Evolutionary conservation across 306 rosid genomes (phyloP), one percentile per base, ranked within the genome.

Genomic region (Begonia masoniana): DNA sequence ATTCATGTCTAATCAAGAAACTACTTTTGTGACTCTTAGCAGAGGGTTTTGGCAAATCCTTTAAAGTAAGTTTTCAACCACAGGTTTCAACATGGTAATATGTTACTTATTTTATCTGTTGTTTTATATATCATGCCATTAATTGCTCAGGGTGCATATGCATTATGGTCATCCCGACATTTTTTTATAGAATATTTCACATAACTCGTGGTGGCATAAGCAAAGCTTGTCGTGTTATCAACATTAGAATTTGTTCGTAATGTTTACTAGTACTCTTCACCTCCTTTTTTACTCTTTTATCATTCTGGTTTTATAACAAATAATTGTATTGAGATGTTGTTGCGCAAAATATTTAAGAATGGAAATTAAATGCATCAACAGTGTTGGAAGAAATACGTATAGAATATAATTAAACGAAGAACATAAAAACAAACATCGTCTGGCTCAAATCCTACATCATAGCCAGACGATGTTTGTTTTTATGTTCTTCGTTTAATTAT

Each of bases 131-230:
- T 2, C 39, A 31, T 31, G 50, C 13, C 41, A 23, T 35, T 49
- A 61, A 48, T 61, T 68, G 21, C 68, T 65, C 73, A 89, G 97
- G 79, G 91, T 82, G 43, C 95, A 94, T 13, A 74, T 89, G 95
- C 97, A 89, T 77, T 89, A 89, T 73, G 97, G 95, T 23, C 97
- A 89, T 78, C 94, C 97, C 43, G 97, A 89, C 76, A 91, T 89
- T 59, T 89, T 89, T 89, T 61, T 95, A 89, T 66, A 78, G 95
- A 74, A 71, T 89, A 14, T 89, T 89, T 56, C 97, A 89, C 66
- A 73, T 89, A 52, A 89, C 97, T 15, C 82, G 97, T 3, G 97
- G 97, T 72, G 97, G 97, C 58, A 76, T 89, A 50, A 85, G 97
- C 83, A 89, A 89, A 77, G 94, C 97, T 23, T 89, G 95, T 46